These are phyloP conservation scores for Gossypium lobatum DNA, from an alignment of 441 rosid species.

Conservation along the genomic window DNA sequence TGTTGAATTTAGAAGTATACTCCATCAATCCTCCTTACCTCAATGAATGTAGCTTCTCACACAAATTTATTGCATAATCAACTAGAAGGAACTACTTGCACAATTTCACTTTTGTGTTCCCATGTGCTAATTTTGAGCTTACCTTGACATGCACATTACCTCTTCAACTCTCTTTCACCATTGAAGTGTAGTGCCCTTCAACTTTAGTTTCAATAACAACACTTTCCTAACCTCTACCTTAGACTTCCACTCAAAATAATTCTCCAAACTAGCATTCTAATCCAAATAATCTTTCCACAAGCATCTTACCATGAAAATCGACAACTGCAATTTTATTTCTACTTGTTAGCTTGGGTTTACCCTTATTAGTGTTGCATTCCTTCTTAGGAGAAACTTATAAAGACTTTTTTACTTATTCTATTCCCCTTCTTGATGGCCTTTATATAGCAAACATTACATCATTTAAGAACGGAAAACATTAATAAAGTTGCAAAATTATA, in stretches of 20 bases:
- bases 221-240: neutral
- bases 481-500: neutral
- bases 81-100: neutral
- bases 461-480: neutral
- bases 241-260: neutral
- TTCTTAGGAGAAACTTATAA: neutral
- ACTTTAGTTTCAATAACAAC: neutral
- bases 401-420: neutral
- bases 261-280: neutral
- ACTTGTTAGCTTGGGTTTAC: neutral
- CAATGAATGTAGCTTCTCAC: neutral
- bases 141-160: neutral
- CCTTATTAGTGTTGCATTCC: neutral
- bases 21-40: neutral
- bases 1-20: neutral
- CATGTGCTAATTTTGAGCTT: neutral
- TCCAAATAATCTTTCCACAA: neutral
- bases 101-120: neutral
- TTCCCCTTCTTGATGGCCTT: neutral
- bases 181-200: neutral
- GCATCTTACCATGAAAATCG: neutral
- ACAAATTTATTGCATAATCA: neutral
- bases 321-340: neutral
- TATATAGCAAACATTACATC: neutral
- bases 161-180: neutral